Percentiles rank a stretch among this genome's conserved stretches.
Conservation (phyloP, 2,329 filamentous ascomycete genomes). For the Herpotrichia juniperi region DNA sequence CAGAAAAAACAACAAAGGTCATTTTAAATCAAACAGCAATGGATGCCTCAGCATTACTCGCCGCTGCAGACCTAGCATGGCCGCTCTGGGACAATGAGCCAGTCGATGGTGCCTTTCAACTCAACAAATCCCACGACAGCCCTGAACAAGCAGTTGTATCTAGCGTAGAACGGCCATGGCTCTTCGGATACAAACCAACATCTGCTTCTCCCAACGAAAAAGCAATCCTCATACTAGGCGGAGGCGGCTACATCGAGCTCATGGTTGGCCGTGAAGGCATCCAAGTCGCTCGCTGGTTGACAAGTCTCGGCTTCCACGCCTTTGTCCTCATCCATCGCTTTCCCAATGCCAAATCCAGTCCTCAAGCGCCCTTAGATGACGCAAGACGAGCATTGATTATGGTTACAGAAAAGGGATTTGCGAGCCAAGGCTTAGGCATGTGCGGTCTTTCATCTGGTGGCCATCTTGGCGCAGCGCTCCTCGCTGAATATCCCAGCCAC, state of each 20-base stretch:
- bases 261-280: neutral
- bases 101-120: no score
- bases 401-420: neutral
- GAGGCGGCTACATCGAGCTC: neutral
- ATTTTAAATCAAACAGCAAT: no score
- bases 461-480: neutral
- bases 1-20: no score
- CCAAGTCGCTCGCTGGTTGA: neutral
- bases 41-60: no score
- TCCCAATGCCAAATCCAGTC: neutral
- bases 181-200: neutral
- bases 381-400: neutral
- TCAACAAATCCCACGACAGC: no score
- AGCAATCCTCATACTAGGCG: neutral
- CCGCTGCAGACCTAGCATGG: no score
- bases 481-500: neutral
- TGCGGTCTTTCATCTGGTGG: neutral
- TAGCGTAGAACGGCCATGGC: neutral
- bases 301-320: neutral
- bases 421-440: neutral
- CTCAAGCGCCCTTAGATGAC: neutral
- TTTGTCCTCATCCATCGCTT: neutral
- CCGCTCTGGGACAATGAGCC: no score
- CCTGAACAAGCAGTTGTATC: neutral
- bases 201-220: neutral